Conservation (phyloP, 306 rosid species). For the Malus sieversii region DNA sequence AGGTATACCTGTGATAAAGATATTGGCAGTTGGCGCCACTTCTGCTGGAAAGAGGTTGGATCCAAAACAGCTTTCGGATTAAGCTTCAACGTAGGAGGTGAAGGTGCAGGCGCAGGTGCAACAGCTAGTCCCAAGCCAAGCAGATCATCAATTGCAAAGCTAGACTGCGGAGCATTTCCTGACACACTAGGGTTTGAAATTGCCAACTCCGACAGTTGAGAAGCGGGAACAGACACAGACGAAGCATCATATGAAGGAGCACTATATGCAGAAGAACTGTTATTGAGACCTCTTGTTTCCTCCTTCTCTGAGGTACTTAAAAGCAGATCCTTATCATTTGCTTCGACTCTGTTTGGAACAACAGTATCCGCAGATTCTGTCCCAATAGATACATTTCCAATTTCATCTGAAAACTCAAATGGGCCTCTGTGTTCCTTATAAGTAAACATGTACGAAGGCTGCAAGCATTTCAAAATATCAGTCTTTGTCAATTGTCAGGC, state of each 20-base stretch:
- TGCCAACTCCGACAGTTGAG: conserved; percentile 55
- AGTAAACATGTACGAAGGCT: conserved; percentile 99
- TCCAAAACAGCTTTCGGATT: conserved; percentile 78
- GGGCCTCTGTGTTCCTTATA: conserved; percentile 94
- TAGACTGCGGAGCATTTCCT: conserved; percentile 44
- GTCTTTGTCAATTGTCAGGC: not conserved
- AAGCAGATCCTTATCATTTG: conserved; percentile 94
- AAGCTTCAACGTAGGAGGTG: conserved; percentile 71
- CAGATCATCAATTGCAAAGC: conserved; percentile 81
- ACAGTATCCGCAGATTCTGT: conserved; percentile 60
- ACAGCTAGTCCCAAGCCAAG: conserved; percentile 62
- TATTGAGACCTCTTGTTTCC: conserved; percentile 53
- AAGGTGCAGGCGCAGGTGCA: conserved; percentile 45
- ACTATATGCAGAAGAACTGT: conserved; percentile 64
- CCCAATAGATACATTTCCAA: conserved; percentile 68
- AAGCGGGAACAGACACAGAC: conserved; percentile 39
- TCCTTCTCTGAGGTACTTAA: conserved; percentile 79
- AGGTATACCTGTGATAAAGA: conserved; percentile 69
- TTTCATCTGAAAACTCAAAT: conserved; percentile 85
- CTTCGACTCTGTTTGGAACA: conserved; percentile 83
- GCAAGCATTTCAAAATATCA: conserved; percentile 34
- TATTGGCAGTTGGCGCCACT: conserved; percentile 95
- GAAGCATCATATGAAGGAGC: conserved; percentile 75
- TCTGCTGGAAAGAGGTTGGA: conserved; percentile 90
- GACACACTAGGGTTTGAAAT: conserved; percentile 32